Evolutionary conservation across 805 yeast genomes (phyloP).

Genomic region (Starmerella kuoi): DNA sequence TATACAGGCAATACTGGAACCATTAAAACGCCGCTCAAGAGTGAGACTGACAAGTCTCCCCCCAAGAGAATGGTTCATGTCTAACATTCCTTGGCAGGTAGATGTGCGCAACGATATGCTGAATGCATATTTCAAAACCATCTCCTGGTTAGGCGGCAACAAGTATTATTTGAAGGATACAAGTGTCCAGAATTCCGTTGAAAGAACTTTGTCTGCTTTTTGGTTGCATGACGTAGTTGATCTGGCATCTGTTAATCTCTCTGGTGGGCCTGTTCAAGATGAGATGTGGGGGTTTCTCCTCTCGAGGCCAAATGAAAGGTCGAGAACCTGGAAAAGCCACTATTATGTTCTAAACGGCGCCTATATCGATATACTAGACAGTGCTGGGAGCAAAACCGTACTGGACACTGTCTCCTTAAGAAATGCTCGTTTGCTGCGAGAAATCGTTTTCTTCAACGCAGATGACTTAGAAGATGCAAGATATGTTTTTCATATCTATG

Average conservation of each 20-base stretch:
- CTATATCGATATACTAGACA: conserved; percentile 5
- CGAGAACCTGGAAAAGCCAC: conserved; percentile 1
- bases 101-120: conserved; percentile 46
- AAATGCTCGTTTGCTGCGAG: conserved; percentile 1
- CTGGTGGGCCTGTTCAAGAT: neutral
- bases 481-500: conserved; percentile 9
- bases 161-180: neutral
- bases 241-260: neutral
- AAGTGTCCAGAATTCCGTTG: neutral
- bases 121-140: conserved; percentile 36
- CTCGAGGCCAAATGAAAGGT: neutral
- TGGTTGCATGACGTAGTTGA: conserved; percentile 12
- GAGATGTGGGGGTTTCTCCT: conserved; percentile 12
- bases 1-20: conserved; percentile 36
- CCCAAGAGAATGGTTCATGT: conserved; percentile 44
- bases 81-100: conserved; percentile 51
- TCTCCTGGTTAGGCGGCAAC: conserved; percentile 4
- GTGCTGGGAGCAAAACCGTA: neutral
- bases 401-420: neutral
- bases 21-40: conserved; percentile 25
- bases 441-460: conserved; percentile 5
- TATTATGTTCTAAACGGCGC: conserved; percentile 10
- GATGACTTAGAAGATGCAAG: conserved; percentile 9
- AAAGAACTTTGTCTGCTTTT: conserved; percentile 5
- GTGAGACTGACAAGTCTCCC: conserved; percentile 46